These are phyloP conservation scores for Aureococcus anophagefferens DNA, from an alignment of 108 stramenopile species.

Conservation along the genomic window DNA sequence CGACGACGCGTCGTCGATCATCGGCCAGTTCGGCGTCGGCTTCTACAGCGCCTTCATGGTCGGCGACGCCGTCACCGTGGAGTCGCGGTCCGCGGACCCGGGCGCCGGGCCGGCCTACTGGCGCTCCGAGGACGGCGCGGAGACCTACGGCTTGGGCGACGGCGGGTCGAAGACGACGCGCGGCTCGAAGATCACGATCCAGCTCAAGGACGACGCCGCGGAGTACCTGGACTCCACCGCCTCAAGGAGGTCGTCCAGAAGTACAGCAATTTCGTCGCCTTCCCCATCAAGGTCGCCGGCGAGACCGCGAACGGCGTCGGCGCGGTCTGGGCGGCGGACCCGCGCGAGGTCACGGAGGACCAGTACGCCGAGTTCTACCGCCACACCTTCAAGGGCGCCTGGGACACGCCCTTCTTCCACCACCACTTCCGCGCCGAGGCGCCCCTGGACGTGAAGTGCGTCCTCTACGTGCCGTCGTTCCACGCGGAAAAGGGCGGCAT, in stretches of 20 bases:
- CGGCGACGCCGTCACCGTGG: slow-evolving; percentile 82
- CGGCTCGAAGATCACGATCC: slow-evolving; percentile 46
- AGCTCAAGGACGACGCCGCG: slow-evolving; percentile 73
- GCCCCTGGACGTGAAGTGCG: slow-evolving; percentile 89
- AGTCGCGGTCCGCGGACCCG: slow-evolving; percentile 71
- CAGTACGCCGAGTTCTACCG: slow-evolving; percentile 90
- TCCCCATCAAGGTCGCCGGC: slow-evolving; percentile 89
- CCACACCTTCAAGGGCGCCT: slow-evolving; percentile 69
- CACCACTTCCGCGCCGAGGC: slow-evolving; percentile 95
- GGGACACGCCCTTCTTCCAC: slow-evolving; percentile 65
- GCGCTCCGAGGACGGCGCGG: slow-evolving; percentile 57
- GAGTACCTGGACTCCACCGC: slow-evolving; percentile 64
- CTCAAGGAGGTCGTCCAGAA: slow-evolving; percentile 65
- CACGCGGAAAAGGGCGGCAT: slow-evolving; percentile 97
- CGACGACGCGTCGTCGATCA: slow-evolving; percentile 44
- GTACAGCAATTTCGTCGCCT: slow-evolving; percentile 95
- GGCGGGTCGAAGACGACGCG: slow-evolving; percentile 29
- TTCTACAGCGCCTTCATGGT: slow-evolving; percentile 97
- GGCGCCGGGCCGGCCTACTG: slow-evolving; percentile 53
- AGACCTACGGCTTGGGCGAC: slow-evolving; percentile 52
- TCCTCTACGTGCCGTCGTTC: slow-evolving; percentile 87
- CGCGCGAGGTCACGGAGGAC: slow-evolving; percentile 73
- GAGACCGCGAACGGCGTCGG: slow-evolving; percentile 86
- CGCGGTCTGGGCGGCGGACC: slow-evolving; percentile 86
- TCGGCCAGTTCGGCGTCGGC: slow-evolving; percentile 99